These are phyloP conservation scores for Barbatosphaeria neglecta DNA, from an alignment of 495 filamentous ascomycete species.

Conservation along the genomic window DNA sequence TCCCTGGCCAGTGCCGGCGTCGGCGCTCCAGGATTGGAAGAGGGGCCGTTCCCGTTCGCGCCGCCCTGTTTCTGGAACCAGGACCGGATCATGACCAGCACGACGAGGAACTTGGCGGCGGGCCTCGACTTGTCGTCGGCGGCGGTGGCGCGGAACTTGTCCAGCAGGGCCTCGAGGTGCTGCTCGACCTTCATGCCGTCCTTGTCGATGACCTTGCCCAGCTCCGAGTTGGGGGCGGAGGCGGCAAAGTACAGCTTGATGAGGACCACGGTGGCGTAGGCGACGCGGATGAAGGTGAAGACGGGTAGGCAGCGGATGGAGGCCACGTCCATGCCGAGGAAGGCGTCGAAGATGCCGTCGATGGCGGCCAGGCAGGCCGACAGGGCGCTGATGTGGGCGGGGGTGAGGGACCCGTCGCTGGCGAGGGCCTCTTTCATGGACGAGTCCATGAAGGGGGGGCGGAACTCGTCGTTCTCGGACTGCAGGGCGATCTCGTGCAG, in stretches of 20 bases:
- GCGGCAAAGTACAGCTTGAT: constrained; percentile 83
- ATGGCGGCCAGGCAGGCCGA: constrained; percentile 59
- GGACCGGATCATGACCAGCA: constrained; percentile 59
- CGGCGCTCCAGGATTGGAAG: constrained; percentile 6
- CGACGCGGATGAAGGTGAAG: constrained; percentile 62
- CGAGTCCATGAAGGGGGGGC: constrained; percentile 31
- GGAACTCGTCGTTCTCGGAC: constrained; percentile 55
- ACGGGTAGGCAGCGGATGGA: constrained; percentile 63
- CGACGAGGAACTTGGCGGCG: constrained; percentile 63
- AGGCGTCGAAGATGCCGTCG: constrained; percentile 62
- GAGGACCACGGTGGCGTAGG: constrained; percentile 68
- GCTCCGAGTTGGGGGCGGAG: constrained; percentile 50
- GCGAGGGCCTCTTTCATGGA: constrained; percentile 27
- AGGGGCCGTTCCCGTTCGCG: not conserved
- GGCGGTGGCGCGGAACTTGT: constrained; percentile 53
- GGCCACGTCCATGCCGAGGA: constrained; percentile 47
- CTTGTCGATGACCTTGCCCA: constrained; percentile 67
- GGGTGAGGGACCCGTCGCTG: constrained; percentile 35
- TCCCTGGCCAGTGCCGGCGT: too few species aligned
- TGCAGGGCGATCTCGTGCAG: constrained; percentile 82
- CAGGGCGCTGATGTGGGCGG: constrained; percentile 60
- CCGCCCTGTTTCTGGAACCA: constrained; percentile 48
- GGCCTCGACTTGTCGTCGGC: constrained; percentile 54
- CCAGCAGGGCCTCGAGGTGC: constrained; percentile 56
- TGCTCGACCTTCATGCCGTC: constrained; percentile 64